Evolutionary conservation across 768 basidiomycete genomes (phyloP), one percentile per base, ranked within the genome.

Genomic region (Coprinopsis marcescibilis): DNA sequence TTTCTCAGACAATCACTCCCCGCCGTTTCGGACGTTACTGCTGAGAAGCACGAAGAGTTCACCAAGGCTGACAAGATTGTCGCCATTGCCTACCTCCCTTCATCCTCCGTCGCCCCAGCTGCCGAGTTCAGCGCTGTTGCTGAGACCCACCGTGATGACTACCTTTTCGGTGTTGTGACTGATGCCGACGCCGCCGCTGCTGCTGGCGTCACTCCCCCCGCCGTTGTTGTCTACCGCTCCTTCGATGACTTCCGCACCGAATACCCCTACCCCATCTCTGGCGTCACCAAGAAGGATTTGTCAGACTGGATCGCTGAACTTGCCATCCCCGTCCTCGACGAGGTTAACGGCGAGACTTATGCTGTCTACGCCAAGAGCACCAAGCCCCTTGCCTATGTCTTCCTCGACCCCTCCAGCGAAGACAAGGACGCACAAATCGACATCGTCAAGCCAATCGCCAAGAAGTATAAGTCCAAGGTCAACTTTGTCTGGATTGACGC

Each of bases 401-500:
- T 99, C 72, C 58, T 94, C 55, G 92, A 97, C 64, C 85, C 94
- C 24, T 64, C 76, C 35, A 74, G 78, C 49, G 77, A 80, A 53
- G 72, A 74, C 49, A 82, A 78, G 55, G 76, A 88, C 12, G 70
- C 72, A 24, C 65, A 83, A 40, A 77, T 95, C 52, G 80, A 81
- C 20, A 65, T 73, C 32, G 61, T 97, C 55, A 80, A 73, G 55
- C 83, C 90, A 7, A 64, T 95, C 43, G 96, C 96, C 5, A 70
- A 80, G 43, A 79, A 83, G 60, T 80, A 79, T 74, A 91, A 89
- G 68, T 77, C 81, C 57, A 83, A 89, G 68, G 60, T 98, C 62
- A 96, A 96, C 82, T 96, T 97, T 64, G 95, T 98, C 51, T 95
- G 85, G 83, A 98, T 99, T 57, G 96, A 99, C 64, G 93, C 91